Evolutionary conservation across 805 yeast species (phyloP).

Genomic region (Saccharomycopsis javanensis): DNA sequence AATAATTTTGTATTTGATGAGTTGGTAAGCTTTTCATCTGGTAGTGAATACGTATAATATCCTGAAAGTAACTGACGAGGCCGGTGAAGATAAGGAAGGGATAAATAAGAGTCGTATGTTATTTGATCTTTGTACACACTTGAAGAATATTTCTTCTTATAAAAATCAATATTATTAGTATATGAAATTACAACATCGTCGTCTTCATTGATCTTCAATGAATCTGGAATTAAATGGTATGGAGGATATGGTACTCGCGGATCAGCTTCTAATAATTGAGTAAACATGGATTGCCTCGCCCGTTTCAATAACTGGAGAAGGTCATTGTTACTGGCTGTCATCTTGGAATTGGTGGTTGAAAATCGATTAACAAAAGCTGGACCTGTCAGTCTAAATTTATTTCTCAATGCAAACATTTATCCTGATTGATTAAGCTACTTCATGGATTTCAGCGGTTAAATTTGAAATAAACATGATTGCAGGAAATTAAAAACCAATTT

Average conservation of each 20-base stretch:
- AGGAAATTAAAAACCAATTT: too few species aligned
- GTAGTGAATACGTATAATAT: constrained; percentile 63
- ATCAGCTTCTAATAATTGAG: constrained; percentile 8
- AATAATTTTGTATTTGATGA: constrained; percentile 31
- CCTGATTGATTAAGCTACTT: too few species aligned
- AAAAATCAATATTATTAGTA: neutral
- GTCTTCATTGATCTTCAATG: constrained; percentile 2
- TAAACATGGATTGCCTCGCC: constrained; percentile 1
- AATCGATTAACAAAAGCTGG: neutral
- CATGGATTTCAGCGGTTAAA: neutral
- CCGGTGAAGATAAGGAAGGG: constrained; percentile 32
- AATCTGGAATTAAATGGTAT: constrained; percentile 14
- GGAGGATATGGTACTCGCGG: constrained; percentile 15
- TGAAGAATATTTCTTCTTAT: constrained; percentile 4
- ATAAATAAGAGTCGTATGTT: constrained; percentile 2
- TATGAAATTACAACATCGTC: neutral
- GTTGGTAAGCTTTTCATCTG: constrained; percentile 47
- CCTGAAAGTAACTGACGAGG: constrained; percentile 51
- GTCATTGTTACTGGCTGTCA: neutral
- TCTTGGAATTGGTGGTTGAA: neutral
- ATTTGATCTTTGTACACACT: constrained; percentile 8
- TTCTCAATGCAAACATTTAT: neutral
- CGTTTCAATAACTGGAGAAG: neutral
- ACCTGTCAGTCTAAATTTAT: neutral
- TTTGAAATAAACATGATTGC: neutral